These are phyloP conservation scores for Garcia nutans DNA, from an alignment of 345 rosid species.

Conservation along the genomic window DNA sequence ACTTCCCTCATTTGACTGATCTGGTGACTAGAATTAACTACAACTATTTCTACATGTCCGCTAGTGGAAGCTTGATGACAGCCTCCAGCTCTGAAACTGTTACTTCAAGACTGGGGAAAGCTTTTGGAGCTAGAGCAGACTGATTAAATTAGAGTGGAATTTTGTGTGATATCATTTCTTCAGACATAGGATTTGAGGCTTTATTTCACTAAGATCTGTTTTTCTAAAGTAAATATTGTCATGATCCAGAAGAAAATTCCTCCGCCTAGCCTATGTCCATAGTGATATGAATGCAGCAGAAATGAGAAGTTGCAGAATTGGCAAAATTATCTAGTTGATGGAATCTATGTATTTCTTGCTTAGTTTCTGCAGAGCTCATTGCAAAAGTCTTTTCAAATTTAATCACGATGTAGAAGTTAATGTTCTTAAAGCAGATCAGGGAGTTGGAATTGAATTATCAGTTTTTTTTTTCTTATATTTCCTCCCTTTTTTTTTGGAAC, in stretches of 20 bases:
- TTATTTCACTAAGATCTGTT: neutral
- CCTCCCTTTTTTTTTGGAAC: too few relatives aligned
- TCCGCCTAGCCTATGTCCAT: neutral
- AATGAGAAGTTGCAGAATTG: neutral
- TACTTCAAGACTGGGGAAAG: slow-evolving; percentile 20
- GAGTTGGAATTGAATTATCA: neutral
- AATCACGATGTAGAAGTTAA: too few relatives aligned
- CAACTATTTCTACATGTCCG: slow-evolving; percentile 94
- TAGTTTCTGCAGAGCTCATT: neutral
- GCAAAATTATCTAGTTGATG: neutral
- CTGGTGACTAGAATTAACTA: slow-evolving; percentile 90
- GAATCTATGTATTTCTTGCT: too few relatives aligned
- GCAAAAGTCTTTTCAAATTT: neutral
- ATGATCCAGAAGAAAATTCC: neutral
- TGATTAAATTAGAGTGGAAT: neutral
- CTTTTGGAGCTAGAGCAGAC: slow-evolving; percentile 14
- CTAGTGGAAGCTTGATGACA: slow-evolving; percentile 67
- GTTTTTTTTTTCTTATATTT: too few relatives aligned
- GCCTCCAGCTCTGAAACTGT: slow-evolving; percentile 48
- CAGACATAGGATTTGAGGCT: neutral
- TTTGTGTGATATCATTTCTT: neutral
- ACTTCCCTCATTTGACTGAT: slow-evolving; percentile 95
- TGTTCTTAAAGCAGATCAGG: neutral
- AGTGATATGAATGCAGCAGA: neutral
- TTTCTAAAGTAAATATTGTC: too few relatives aligned